A percentile compares a stretch with the other conserved stretches of the same genome.
Conservation (phyloP, 441 rosid genomes). For the Melastoma candidum region DNA sequence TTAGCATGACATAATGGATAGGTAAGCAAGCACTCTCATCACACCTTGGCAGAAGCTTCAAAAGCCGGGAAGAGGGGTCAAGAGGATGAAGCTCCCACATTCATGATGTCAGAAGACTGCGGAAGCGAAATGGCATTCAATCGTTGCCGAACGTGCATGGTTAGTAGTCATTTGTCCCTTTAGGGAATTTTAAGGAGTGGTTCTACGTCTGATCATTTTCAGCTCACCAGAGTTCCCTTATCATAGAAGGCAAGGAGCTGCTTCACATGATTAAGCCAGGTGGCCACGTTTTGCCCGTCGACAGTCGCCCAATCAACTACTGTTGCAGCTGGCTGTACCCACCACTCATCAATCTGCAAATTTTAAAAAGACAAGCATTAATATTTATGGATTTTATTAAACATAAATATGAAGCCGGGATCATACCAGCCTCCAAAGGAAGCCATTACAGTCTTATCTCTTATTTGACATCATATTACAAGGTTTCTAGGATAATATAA, state of each 20-base stretch:
- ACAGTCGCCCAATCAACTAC: conserved; percentile 83
- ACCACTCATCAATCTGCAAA: conserved; percentile 83
- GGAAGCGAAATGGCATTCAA: too few species aligned
- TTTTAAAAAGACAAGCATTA: conserved; percentile 5
- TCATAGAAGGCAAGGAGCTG: conserved; percentile 81
- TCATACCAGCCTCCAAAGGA: not conserved
- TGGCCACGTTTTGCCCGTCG: conserved; percentile 73
- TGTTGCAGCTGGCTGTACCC: conserved; percentile 95
- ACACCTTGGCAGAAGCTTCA: too few species aligned
- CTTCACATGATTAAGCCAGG: conserved; percentile 90
- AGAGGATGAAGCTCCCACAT: too few species aligned
- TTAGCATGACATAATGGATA: too few species aligned
- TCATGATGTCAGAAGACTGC: too few species aligned
- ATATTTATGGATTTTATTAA: not conserved
- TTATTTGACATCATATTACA: too few species aligned
- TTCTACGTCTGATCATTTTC: not conserved
- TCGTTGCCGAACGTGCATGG: too few species aligned
- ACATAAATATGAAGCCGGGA: not conserved
- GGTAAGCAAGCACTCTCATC: too few species aligned
- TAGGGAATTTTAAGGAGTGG: conserved; percentile 1
- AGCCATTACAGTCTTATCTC: too few species aligned
- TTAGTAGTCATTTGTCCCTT: not conserved
- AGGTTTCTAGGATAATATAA: too few species aligned
- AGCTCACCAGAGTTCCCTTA: conserved; percentile 42
- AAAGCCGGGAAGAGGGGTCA: too few species aligned